Base-by-base conservation (phyloP, 2,329 filamentous ascomycete species). In the Bertia moriformis region DNA sequence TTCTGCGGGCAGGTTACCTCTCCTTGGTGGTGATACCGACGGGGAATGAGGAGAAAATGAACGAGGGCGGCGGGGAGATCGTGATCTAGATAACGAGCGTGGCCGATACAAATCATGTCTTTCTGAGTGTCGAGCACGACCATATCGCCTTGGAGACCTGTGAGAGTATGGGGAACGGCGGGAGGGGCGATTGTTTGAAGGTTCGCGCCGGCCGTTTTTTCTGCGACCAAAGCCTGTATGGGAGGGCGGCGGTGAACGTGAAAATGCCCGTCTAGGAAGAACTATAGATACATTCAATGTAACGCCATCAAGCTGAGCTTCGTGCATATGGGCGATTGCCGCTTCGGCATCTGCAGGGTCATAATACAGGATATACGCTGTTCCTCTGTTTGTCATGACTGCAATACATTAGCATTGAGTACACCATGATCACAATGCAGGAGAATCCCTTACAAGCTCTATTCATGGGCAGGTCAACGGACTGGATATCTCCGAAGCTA, bases 321-420 rank as follows among this genome's bases (percentile, higher is more conserved):
- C 91, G 58, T 98, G 91, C 91, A 98, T 96, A 55, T 93, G 84
- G 14, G 88, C 77, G 49, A 95, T 93, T 19, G 91, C 91, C 13
- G 77, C 69, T 59, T 95, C 86, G 18, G 91, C 89, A 45, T 89
- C 82, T 38, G 73, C 67, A 46, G 87, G 74, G 46, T 81, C 69
- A 40, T 76, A 66, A 59, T 82, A 98, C 32, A 94, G 69, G 45
- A 96, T 87, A 57, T 95, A 96, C 20, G 89, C 91, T 19, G 86
- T 93, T 37, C 91, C 89, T 41, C 89, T 80, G 52, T 96, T 96
- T 40, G 78, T 87, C 56, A 83, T 81, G 65, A 83, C 85, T 91
- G 50, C 41, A 40, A 44, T 5, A 30, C 45, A 32, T 53, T 42
- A 55, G 48, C 38, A 44, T 37, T 41, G 41, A 18, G 37, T 27